Base-by-base conservation (phyloP, 495 filamentous ascomycete species). In the Xylaria acuta region DNA sequence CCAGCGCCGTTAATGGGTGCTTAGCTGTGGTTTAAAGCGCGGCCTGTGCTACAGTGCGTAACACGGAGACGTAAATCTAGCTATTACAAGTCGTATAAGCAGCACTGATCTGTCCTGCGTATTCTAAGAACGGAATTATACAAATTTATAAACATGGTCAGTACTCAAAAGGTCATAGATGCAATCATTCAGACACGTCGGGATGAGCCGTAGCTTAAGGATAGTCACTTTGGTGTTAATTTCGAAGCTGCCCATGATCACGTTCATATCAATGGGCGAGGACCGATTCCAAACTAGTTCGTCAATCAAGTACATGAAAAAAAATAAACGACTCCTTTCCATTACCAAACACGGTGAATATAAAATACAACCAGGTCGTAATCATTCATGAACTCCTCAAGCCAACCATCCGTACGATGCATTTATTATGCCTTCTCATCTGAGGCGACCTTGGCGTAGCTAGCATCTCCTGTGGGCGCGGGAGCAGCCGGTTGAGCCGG, bases 351-450 rank as follows among this genome's bases (percentile, higher is more conserved):
- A 41, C 14, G 12, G 22, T 62, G 34, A 14, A 22, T n/a, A 63
- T 69, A 43, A 58, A 53, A 59, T 65, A 60, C 36, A 60, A n/a
- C n/a, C 11, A 34, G 11, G 36, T 45, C 49, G 25, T 72, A 43
- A 41, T 59, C 18, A 59, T 58, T 65, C 70, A 34, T 72, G 41
- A 66, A 3, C 34, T 53, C 51, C 20, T 58, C 60, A 56, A 47
- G 25, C 51, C 51, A 67, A 43, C 38, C 4, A 38, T n/a, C 9
- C 58, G 16, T 22, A 22, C 53, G 4, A 32, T 18, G 9, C 58
- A 22, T 14, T 60, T 11, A 38, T 40, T 47, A 71, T 14, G 60
- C 60, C 70, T 72, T 72, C 70, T 72, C 68, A 6, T 43, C 59
- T 22, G 63, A 43, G 5, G 70, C 18, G 1, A 25, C 70, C 22